Base-by-base conservation (phyloP, 2,329 filamentous ascomycete genomes). In the Xylariaceae sp. region DNA sequence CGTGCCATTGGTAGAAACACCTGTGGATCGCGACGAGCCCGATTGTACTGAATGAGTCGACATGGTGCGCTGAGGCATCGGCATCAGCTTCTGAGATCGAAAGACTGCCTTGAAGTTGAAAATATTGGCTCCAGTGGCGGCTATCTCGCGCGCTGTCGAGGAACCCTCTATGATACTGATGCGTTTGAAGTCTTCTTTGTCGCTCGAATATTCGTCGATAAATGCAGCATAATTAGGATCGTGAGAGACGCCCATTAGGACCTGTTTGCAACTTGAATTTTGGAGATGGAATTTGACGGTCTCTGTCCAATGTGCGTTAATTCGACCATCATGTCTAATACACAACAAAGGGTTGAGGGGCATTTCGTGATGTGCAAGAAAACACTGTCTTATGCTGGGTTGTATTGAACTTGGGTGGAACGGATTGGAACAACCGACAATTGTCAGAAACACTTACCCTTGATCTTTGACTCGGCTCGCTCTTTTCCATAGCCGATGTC, bases 401-500 rank as follows among this genome's bases (percentile, higher is more conserved):
- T 9, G 18, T 39, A 5, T 42, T 16, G 17, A 19, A 5, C 40
- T 16, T 42, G 18, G 11, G 6, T 19, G 6, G 34, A 16, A 7
- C 4, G 22, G 22, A 7, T 4, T 28, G 4, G 7, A 28, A 5
- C 4, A 4, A 28, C 22, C 22, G 22, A 28, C 4, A 28, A 28
- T 7, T 28, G 6, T 39, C 3, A 16, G 36, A 11, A 22, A 36
- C 45, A 40, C 45, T n/a, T 66, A 82, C 81, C 81, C 74, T 76
- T 78, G 58, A 87, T 79, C 66, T 86, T 86, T 43, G 75, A 75
- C 62, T 83, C 80, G 7, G 79, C 77, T 45, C 78, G 73, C 60
- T 84, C 81, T 63, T 83, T 83, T 42, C 77, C 77, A 58, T 75
- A 69, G 33, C 83, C 82, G 48, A 86, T 76, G 61, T 87, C 82